Evolutionary conservation across 208 protist genomes (phyloP), one percentile per base, ranked within the genome.

Genomic region (Trypanosoma lewisi): DNA sequence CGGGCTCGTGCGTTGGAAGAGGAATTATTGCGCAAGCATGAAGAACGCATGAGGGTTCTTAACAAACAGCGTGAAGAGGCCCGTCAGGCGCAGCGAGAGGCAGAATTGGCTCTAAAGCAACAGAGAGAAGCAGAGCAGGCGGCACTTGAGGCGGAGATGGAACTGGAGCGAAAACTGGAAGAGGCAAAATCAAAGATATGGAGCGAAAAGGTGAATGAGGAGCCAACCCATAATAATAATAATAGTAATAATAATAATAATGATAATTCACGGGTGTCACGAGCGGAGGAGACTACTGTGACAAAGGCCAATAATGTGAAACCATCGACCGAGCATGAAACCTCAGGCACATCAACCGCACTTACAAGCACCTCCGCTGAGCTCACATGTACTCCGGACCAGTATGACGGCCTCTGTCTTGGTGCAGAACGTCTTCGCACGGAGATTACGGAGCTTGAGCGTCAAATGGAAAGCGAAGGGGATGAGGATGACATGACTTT

Each of bases 401-500:
- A 96, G 78, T 96, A 96, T 76, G 85, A 96, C 64, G 89, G 89
- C 25, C 70, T 96, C 27, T 80, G 89, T 52, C 77, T 93, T 42
- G 89, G 80, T 12, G 86, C 86, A 19, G 61, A 75, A 27, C 86
- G 89, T n/a, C 77, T 96, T 25, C 86, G 87, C 17, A 73, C 74
- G 34, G 89, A 96, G 67, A 91, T 96, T 49, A 71, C 74, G 11
- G 72, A 80, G 12, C 75, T 96, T 42, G 89, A 96, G 77, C 49
- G 66, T 23, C 86, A 96, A 64, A 96, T 96, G 89, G 88, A 94
- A 74, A 60, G 67, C 23, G 87, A 66, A 50, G 86, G 80, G 48
- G 83, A 89, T 50, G 89, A 96, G 70, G 85, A 96, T 63, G 89
- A 96, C 54, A 87, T 92, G 75, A 96, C 89, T n/a, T 77, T 96